A percentile compares a stretch with the other conserved stretches of the same genome.
These are phyloP conservation scores for Fagus crenata DNA, from an alignment of 306 rosid genomes.

Conservation along the genomic window DNA sequence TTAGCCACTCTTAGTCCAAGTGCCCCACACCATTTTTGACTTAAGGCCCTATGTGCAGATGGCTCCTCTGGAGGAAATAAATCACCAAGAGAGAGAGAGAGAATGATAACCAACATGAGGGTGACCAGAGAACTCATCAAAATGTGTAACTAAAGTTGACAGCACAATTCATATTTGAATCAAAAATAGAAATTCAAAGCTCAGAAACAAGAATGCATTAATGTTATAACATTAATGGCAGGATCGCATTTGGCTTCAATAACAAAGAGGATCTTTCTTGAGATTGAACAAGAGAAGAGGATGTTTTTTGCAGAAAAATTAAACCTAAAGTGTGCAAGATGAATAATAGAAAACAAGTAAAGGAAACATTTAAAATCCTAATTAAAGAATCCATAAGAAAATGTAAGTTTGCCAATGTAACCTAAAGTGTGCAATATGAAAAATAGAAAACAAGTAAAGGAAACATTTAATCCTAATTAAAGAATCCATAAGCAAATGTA, in stretches of 20 bases:
- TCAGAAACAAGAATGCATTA: not conserved
- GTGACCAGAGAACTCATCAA: slow-evolving; percentile 1
- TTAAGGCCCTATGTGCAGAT: not conserved
- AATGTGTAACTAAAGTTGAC: not conserved
- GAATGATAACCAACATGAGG: not conserved
- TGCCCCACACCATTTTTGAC: not conserved
- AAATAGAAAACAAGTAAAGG: too few relatives aligned
- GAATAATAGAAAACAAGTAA: not conserved
- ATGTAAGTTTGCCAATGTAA: too few relatives aligned
- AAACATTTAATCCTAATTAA: too few relatives aligned
- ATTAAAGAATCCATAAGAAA: not conserved
- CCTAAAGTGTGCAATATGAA: too few relatives aligned
- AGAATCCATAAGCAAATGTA: not conserved
- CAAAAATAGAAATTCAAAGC: not conserved
- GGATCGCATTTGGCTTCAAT: not conserved
- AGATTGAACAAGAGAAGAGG: not conserved
- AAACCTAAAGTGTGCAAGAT: not conserved
- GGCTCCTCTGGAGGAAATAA: not conserved
- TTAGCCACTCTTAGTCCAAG: not conserved
- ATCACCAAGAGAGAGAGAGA: not conserved
- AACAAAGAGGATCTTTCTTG: not conserved
- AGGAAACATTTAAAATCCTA: not conserved
- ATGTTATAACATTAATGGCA: not conserved
- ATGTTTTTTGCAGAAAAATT: not conserved
- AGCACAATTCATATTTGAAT: not conserved